phyloP scores from a whole-genome alignment of 257 asterid species.

The Scutellaria galericulata region DNA sequence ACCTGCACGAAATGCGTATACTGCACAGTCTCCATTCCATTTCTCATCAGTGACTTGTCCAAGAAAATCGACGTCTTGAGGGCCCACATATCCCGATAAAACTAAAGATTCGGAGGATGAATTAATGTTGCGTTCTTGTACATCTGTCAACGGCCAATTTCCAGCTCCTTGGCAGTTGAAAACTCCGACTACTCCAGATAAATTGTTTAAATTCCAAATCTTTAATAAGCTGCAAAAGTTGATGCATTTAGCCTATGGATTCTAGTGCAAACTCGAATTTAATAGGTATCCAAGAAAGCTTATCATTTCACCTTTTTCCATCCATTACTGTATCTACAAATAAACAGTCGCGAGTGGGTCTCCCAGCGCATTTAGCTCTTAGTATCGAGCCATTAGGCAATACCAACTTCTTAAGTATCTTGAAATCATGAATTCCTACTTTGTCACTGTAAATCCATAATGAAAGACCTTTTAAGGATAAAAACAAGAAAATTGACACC shows the following conservation, averaged over 20 bases:
- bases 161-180: conserved; percentile 75
- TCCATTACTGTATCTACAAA: conserved; percentile 57
- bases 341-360: conserved; percentile 62
- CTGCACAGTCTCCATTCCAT: conserved; percentile 49
- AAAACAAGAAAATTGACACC: background rate
- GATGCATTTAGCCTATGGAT: conserved; percentile 18
- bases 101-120: conserved; percentile 27
- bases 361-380: conserved; percentile 52
- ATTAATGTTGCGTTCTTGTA: conserved; percentile 2
- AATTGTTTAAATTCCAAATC: conserved; percentile 62
- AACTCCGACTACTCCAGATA: conserved; percentile 54
- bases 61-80: conserved; percentile 50
- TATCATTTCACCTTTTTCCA: conserved; percentile 44
- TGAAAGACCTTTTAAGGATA: background rate
- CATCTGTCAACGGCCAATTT: conserved; percentile 45
- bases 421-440: conserved; percentile 52
- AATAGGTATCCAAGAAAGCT: background rate
- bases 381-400: conserved; percentile 64
- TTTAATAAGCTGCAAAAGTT: conserved; percentile 49
- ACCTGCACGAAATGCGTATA: conserved; percentile 50
- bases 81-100: conserved; percentile 43
- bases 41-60: conserved; percentile 43
- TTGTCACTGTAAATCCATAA: conserved; percentile 38
- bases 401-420: conserved; percentile 58
- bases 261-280: background rate